A percentile compares a stretch with the other conserved stretches of the same genome.
Evolutionary conservation across 106 monocot species (phyloP).

Genomic region (Dendrobium officinale): DNA sequence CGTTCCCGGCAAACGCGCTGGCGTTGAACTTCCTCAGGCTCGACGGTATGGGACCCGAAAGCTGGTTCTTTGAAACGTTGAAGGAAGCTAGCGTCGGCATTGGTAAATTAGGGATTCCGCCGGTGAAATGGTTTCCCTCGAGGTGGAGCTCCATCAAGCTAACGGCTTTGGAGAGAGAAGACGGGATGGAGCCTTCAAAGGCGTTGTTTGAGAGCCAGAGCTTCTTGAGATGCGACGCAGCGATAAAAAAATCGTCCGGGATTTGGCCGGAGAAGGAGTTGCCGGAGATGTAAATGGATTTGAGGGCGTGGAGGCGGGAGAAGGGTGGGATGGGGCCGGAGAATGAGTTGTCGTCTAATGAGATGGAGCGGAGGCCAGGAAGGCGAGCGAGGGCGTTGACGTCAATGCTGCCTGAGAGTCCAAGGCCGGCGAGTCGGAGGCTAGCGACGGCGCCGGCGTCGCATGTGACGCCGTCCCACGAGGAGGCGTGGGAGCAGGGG

Average conservation of each 20-base stretch:
- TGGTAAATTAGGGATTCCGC: constrained; percentile 28
- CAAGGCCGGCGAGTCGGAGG: constrained; percentile 36
- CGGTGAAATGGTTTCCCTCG: constrained; percentile 55
- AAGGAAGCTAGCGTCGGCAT: constrained; percentile 24
- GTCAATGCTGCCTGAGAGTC: constrained; percentile 45
- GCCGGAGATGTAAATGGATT: constrained; percentile 44
- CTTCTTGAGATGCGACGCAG: constrained; percentile 50
- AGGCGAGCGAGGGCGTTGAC: constrained; percentile 39
- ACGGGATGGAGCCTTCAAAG: constrained; percentile 49
- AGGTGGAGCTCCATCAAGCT: constrained; percentile 52
- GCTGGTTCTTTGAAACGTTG: constrained; percentile 47
- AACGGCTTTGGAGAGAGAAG: constrained; percentile 30
- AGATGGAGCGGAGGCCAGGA: constrained; percentile 41
- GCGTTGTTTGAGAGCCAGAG: constrained; percentile 49
- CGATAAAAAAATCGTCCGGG: constrained; percentile 35
- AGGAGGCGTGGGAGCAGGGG: constrained; percentile 22
- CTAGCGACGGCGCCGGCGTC: constrained; percentile 28
- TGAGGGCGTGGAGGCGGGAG: constrained; percentile 34
- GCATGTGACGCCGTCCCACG: constrained; percentile 68
- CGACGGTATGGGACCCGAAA: constrained; percentile 46
- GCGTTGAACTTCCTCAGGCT: constrained; percentile 34
- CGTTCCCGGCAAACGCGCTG: constrained; percentile 46
- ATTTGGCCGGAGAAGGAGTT: constrained; percentile 59
- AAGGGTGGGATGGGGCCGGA: constrained; percentile 61
- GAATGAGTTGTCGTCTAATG: constrained; percentile 45